phyloP scores from a whole-genome alignment of 495 filamentous ascomycete species.

The Daldinia bambusicola region DNA sequence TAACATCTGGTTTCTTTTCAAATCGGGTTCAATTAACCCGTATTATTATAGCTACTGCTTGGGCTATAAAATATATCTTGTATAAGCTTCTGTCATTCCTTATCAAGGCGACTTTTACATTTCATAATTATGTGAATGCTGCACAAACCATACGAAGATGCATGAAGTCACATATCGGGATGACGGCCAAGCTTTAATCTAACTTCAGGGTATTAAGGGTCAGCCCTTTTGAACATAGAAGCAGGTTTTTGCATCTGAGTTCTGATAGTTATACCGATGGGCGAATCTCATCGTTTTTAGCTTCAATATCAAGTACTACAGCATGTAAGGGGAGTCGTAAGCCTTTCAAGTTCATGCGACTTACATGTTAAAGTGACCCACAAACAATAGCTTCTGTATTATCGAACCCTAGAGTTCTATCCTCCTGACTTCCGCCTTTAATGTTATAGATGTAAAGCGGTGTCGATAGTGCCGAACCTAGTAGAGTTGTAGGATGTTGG shows the following conservation, averaged over 20 bases:
- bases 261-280: slow-evolving; percentile 4
- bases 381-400: slow-evolving; percentile 3
- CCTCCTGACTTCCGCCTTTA: slow-evolving; percentile 28
- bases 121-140: not conserved
- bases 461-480: slow-evolving; percentile 36
- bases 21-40: too few relatives aligned
- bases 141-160: not conserved
- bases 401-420: slow-evolving; percentile 8
- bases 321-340: slow-evolving; percentile 23
- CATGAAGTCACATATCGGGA: not conserved
- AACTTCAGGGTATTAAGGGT: slow-evolving; percentile 17
- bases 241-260: slow-evolving; percentile 9
- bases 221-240: slow-evolving; percentile 12
- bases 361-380: slow-evolving; percentile 17
- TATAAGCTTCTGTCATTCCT: not conserved
- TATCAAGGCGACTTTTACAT: not conserved
- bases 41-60: not conserved
- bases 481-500: slow-evolving; percentile 11
- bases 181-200: slow-evolving; percentile 7
- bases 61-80: not conserved
- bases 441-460: slow-evolving; percentile 22
- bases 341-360: slow-evolving; percentile 21
- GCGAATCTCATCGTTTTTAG: slow-evolving; percentile 11
- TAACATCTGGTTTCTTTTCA: too few relatives aligned
- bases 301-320: slow-evolving; percentile 1